phyloP scores from a whole-genome alignment of 257 asterid genomes.

The Primulina huaijiensis region DNA sequence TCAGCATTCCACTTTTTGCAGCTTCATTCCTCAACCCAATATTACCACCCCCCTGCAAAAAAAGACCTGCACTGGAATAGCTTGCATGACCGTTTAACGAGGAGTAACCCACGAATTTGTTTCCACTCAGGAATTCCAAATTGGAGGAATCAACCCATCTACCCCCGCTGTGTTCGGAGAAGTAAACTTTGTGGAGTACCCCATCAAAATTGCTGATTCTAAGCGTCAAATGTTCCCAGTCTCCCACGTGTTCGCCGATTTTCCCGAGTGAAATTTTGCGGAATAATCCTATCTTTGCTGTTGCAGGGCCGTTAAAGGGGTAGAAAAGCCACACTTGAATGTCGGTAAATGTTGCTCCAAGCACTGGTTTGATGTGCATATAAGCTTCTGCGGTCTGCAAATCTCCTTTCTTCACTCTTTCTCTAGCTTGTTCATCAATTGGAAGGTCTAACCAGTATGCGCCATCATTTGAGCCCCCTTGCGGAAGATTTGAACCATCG shows the following conservation, averaged over 20 bases:
- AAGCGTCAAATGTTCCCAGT: constrained; percentile 89
- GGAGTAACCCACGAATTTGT: constrained; percentile 58
- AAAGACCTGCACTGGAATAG: constrained; percentile 39
- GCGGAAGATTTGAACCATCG: constrained; percentile 77
- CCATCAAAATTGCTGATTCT: constrained; percentile 85
- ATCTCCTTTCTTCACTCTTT: constrained; percentile 53
- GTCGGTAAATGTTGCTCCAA: constrained; percentile 74
- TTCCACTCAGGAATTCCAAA: constrained; percentile 45
- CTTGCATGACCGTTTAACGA: constrained; percentile 69
- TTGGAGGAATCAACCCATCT: constrained; percentile 56
- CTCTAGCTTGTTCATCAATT: constrained; percentile 26
- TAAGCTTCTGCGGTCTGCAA: constrained; percentile 53
- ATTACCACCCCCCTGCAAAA: constrained; percentile 46
- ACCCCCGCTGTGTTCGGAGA: constrained; percentile 66
- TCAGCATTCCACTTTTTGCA: constrained; percentile 45
- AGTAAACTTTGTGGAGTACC: constrained; percentile 45
- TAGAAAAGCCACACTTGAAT: constrained; percentile 74
- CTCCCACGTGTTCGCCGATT: constrained; percentile 86
- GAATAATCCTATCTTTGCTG: constrained; percentile 53
- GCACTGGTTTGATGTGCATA: constrained; percentile 61
- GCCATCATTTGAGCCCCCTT: constrained; percentile 68
- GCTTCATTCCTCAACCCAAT: constrained; percentile 72
- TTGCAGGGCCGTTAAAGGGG: constrained; percentile 82
- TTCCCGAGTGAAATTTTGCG: constrained; percentile 48
- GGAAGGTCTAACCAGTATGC: constrained; percentile 81